Conservation (phyloP, 228 moss, liverwort and hornwort genomes). For the Sphagnum fallax region DNA sequence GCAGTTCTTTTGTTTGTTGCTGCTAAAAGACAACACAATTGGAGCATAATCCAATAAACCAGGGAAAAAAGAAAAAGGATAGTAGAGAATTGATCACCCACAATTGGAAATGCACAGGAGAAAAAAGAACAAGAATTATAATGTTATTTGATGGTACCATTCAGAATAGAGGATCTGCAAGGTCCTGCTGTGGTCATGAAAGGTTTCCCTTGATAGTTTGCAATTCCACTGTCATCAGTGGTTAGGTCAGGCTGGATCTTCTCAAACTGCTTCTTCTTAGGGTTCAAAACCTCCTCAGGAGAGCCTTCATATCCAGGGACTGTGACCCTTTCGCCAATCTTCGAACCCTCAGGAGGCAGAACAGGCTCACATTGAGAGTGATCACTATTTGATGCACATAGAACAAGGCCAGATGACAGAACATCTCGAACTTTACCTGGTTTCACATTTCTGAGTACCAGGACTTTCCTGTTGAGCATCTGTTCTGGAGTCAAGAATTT, state of each 20-base stretch:
- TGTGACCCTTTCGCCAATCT: conserved; percentile 69
- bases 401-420: conserved; percentile 72
- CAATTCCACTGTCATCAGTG: conserved; percentile 67
- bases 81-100: too few species aligned
- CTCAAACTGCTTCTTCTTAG: conserved; percentile 95
- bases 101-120: too few species aligned
- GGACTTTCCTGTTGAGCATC: conserved; percentile 78
- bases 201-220: conserved; percentile 69
- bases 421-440: conserved; percentile 85
- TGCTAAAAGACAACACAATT: too few species aligned
- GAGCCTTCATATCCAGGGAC: conserved; percentile 71
- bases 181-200: conserved; percentile 60
- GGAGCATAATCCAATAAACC: too few species aligned
- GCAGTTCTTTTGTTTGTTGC: too few species aligned
- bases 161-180: conserved; percentile 59
- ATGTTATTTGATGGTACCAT: conserved; percentile 51
- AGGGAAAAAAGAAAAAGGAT: too few species aligned
- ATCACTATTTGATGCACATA: conserved; percentile 86
- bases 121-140: too few species aligned
- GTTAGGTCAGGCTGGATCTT: conserved; percentile 82
- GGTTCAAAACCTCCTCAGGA: conserved; percentile 77
- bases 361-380: conserved; percentile 84
- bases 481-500: conserved; percentile 76
- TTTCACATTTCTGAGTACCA: conserved; percentile 80
- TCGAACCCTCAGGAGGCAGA: conserved; percentile 56